These are phyloP conservation scores for Acer negundo DNA, from an alignment of 345 rosid species.

Conservation along the genomic window DNA sequence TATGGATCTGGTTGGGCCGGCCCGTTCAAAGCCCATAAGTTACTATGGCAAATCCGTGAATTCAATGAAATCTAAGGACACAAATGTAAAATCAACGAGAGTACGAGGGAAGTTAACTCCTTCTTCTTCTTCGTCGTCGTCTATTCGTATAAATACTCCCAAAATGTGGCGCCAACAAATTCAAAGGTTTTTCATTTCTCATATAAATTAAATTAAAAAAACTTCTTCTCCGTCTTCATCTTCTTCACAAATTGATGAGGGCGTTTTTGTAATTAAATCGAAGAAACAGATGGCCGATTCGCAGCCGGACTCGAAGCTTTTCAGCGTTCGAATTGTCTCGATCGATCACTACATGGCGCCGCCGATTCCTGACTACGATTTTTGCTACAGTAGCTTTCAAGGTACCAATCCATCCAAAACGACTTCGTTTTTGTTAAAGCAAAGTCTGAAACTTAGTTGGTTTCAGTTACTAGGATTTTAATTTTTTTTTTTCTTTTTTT, in stretches of 20 bases:
- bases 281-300: conserved; percentile 43
- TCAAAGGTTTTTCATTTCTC: not conserved
- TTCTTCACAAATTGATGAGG: not conserved
- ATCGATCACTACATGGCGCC: conserved; percentile 85
- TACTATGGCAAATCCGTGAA: not conserved
- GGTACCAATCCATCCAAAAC: conserved; percentile 35
- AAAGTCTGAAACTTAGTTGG: not conserved
- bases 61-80: not conserved
- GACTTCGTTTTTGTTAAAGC: not conserved
- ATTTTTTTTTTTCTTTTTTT: not conserved
- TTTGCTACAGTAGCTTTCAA: conserved; percentile 84
- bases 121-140: not conserved
- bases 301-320: conserved; percentile 45
- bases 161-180: conserved; percentile 18
- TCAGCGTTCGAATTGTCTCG: conserved; percentile 81
- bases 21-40: not conserved
- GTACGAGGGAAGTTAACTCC: not conserved
- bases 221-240: not conserved
- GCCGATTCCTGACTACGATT: conserved; percentile 70
- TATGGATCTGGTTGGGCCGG: not conserved
- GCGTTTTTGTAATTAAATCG: not conserved
- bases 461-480: not conserved
- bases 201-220: not conserved
- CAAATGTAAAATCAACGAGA: not conserved
- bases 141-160: not conserved